phyloP scores from a whole-genome alignment of 768 basidiomycete species.

The Tulasnella sp. region DNA sequence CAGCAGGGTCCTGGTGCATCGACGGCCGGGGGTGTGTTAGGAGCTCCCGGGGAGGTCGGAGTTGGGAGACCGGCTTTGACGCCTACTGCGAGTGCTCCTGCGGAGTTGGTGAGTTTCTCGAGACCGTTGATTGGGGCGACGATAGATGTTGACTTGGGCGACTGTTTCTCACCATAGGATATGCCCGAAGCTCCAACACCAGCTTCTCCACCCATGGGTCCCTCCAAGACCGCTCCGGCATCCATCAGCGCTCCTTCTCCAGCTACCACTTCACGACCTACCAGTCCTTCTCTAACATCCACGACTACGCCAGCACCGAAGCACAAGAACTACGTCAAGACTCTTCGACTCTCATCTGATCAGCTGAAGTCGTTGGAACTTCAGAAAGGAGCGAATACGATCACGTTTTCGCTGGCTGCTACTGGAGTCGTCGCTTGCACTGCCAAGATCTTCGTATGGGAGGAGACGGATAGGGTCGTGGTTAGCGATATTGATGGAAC shows the following conservation, averaged over 20 bases:
- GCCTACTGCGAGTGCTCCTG: neutral
- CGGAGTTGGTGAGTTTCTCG: neutral
- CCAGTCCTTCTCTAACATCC: neutral
- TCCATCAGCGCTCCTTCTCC: neutral
- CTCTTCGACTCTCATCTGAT: slow-evolving; percentile 84
- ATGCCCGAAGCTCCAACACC: neutral
- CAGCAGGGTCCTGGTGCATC: neutral
- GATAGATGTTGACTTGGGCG: neutral
- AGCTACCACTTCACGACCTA: neutral
- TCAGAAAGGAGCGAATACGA: slow-evolving; percentile 78
- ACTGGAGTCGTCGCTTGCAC: slow-evolving; percentile 75
- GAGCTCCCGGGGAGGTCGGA: neutral
- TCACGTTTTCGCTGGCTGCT: slow-evolving; percentile 87
- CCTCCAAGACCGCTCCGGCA: neutral
- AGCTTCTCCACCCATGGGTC: neutral
- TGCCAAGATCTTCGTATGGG: slow-evolving; percentile 95
- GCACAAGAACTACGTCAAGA: slow-evolving; percentile 74
- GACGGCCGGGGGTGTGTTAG: slow-evolving; percentile 23
- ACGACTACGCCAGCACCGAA: too few species aligned
- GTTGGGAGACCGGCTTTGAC: neutral
- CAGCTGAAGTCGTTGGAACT: slow-evolving; percentile 89
- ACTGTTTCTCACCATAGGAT: neutral
- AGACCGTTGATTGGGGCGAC: too few species aligned
- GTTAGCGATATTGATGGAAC: slow-evolving; percentile 98
- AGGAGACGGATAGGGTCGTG: slow-evolving; percentile 80